A percentile compares a stretch with the other conserved stretches of the same genome.
Conservation (phyloP, 202 grass and related monocot genomes). For the Schoenoplectus tabernaemontani region DNA sequence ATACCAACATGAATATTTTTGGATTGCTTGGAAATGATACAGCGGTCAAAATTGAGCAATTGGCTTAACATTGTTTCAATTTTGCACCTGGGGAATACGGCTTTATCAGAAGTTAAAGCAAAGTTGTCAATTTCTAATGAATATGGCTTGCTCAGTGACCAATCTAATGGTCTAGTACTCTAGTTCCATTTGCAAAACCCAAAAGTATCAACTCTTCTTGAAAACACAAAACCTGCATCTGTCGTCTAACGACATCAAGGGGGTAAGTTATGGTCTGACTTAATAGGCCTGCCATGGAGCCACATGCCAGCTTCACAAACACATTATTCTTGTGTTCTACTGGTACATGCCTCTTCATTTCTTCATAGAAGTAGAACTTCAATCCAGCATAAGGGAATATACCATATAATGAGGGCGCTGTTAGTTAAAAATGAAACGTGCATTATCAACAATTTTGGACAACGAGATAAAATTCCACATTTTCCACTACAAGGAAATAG, state of each 20-base stretch:
- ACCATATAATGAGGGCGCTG: conserved; percentile 89
- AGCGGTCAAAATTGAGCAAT: not conserved
- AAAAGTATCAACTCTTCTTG: not conserved
- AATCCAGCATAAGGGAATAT: conserved; percentile 95
- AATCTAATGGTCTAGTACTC: not conserved
- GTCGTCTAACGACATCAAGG: conserved; percentile 86
- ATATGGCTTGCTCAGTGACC: not conserved
- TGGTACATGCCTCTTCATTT: conserved; percentile 82
- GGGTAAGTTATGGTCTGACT: conserved; percentile 95
- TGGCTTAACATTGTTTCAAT: not conserved
- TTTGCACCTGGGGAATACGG: not conserved
- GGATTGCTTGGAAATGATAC: not conserved
- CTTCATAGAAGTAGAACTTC: conserved; percentile 97
- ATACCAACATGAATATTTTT: conserved; percentile 3
- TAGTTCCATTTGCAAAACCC: not conserved
- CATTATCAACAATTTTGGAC: not conserved
- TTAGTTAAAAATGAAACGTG: conserved; percentile 22
- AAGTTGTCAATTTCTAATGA: conserved; percentile 5
- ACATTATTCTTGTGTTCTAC: conserved; percentile 76
- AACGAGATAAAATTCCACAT: too few species aligned
- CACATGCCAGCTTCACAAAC: conserved; percentile 68
- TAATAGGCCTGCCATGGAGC: conserved; percentile 86
- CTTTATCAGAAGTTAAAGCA: not conserved
- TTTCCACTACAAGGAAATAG: not conserved
- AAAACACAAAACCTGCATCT: conserved; percentile 67